Base-by-base conservation (phyloP, 805 yeast species). In the Candida silvicultrix region DNA sequence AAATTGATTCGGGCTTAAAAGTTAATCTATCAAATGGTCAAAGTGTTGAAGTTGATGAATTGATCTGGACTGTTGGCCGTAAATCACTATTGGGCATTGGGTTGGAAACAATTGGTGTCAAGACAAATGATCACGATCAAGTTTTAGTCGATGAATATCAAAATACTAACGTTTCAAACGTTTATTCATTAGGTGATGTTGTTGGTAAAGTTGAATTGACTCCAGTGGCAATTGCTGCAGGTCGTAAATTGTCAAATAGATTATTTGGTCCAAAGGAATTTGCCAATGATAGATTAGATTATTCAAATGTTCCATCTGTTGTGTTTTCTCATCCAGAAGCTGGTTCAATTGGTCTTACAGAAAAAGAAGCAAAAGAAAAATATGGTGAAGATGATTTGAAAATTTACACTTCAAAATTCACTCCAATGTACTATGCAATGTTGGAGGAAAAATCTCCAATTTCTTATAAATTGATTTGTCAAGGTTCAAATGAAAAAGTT, bases 201-300 rank as follows among this genome's bases (percentile, higher is more conserved):
- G 85, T 87, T 39, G 97, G 97, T 51, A 81, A 85, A 28, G 85
- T 87, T 40, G 98, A 94, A 71, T 77, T 94, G 58, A 94, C 99
- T 2, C 99, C 99, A 9, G 97, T 89, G 39, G 99, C 99, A 35
- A 94, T 94, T 70, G 97, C 99, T 34, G 90, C 99, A 10, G 99
- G 99, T 50, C 83, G 99, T 68, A 87, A 81, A 65, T 76, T 94
- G 55, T 80, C 97, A 25, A 90, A 92, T 71, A 80, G 99, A 64
- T 70, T 94, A 49, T 94, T 92, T 63, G 97, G 97, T 20, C 84
- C 90, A 46, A 80, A 75, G 51, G 64, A 68, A 46, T 88, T 75
- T 71, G 78, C 78, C 51, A 65, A 79, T 41, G 86, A 83, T 64
- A 89, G 90, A 63, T 88, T 87, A 65, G 97, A 89, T 64, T 94